Evolutionary conservation across 179 eudicot species (phyloP).

Genomic region (Silene noctiflora): DNA sequence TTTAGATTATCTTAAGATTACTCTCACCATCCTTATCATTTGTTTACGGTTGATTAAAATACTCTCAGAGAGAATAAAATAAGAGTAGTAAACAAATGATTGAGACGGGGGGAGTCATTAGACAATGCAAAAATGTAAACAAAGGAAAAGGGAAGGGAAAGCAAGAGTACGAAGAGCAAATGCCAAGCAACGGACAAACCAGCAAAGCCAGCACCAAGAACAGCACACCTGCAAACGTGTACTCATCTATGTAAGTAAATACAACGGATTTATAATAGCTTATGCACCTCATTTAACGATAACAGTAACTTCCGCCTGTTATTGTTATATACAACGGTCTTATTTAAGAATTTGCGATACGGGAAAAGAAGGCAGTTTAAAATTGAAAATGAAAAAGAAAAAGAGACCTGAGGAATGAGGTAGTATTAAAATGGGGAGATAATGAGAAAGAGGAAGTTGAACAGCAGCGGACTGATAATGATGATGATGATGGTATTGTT

Average conservation of each 20-base stretch:
- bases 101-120: background rate
- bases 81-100: no score
- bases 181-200: conserved; percentile 92
- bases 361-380: no score
- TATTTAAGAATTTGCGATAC: no score
- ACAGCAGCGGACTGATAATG: background rate
- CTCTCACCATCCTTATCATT: no score
- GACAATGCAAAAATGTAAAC: background rate
- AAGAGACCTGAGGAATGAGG: conserved; percentile 31
- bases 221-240: conserved; percentile 55
- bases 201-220: conserved; percentile 99
- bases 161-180: conserved; percentile 56
- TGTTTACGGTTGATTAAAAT: no score
- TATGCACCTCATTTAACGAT: background rate
- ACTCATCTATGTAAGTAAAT: no score
- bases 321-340: no score
- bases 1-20: no score
- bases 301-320: no score
- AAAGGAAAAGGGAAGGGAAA: background rate
- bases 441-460: conserved; percentile 1
- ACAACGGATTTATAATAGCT: background rate
- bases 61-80: background rate
- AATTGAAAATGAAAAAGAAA: background rate
- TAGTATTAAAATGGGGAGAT: background rate
- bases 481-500: background rate